Base-by-base conservation (phyloP, 306 rosid species). In the Malus sieversii region DNA sequence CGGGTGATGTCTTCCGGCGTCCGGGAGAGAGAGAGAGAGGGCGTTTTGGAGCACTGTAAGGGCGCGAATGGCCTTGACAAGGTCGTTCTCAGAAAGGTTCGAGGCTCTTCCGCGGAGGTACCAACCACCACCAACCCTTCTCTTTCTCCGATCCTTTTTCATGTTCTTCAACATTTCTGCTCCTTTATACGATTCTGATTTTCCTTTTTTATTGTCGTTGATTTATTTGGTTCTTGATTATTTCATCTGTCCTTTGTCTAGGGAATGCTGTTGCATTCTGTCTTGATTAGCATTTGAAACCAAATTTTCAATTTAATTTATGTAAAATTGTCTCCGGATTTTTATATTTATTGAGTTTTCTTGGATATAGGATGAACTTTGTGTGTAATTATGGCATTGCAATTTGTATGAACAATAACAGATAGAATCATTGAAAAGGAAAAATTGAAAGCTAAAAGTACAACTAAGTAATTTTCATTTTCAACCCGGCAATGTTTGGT, bases 81-180 rank as follows among this genome's bases (percentile, higher is more conserved):
- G 82, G 60, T 90, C 80, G 77, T 90, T 83, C 95, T 90, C 48
- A 81, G 80, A 80, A 85, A 86, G 78, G 74, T 66, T 64, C 85
- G 89, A 27, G 92, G 95, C 45, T 79, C 48, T 78, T 86, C 95
- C 22, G 90, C 86, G 2, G 90, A 90, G 92, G 95, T 89, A 19
- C 70, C 51, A 3, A 16, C 90, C 87, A 15, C 70, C 51, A 19
- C 70, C 51, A 2, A n/a, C 23, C 63, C 74, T 68, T 70, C 45
- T 3, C 30, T 40, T 7, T 66, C 76, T 66, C 29, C 63, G 46
- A 68, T 78, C 19, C 22, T 32, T 78, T 23, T 10, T 67, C 42
- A 19, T n/a, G 35, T 53, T 55, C 61, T 48, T 48, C 14, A 12
- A 10, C 64, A 10, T 57, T 14, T 13, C 3, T n/a, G 25, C 38